These are phyloP conservation scores for Vigna mungo DNA, from an alignment of 306 rosid genomes.

Conservation along the genomic window DNA sequence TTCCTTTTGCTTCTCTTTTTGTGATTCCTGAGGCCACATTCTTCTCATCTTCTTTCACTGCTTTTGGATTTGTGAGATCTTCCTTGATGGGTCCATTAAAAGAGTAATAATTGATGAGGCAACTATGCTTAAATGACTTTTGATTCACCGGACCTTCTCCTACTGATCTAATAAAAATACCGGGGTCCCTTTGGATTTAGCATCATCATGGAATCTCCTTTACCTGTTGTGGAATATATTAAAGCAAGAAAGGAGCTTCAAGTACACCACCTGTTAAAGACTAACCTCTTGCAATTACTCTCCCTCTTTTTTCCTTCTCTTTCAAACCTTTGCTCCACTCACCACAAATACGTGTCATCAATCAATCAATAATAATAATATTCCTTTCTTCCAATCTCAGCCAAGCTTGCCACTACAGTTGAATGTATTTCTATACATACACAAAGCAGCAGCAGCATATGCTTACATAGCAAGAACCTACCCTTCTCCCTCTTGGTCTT, in stretches of 20 bases:
- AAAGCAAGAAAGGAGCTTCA: constrained; percentile 66
- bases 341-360: constrained; percentile 57
- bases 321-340: constrained; percentile 71
- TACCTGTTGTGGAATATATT: constrained; percentile 78
- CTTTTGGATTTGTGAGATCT: constrained; percentile 65
- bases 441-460: constrained; percentile 35
- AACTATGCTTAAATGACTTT: constrained; percentile 72
- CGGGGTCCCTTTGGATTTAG: constrained; percentile 70
- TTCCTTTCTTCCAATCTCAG: constrained; percentile 83
- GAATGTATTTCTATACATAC: constrained; percentile 20
- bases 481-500: constrained; percentile 17
- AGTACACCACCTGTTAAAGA: constrained; percentile 79
- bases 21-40: constrained; percentile 88
- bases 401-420: constrained; percentile 51
- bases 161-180: constrained; percentile 55
- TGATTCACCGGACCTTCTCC: constrained; percentile 75
- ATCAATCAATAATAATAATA: constrained; percentile 39
- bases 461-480: constrained; percentile 56
- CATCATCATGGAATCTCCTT: constrained; percentile 92
- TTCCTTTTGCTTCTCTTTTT: constrained; percentile 80
- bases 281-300: constrained; percentile 60
- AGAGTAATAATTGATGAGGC: constrained; percentile 75
- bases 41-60: constrained; percentile 70
- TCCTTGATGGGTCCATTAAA: constrained; percentile 58
- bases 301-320: constrained; percentile 54